These are phyloP conservation scores for Myrica gale DNA, from an alignment of 306 rosid genomes.

Conservation along the genomic window DNA sequence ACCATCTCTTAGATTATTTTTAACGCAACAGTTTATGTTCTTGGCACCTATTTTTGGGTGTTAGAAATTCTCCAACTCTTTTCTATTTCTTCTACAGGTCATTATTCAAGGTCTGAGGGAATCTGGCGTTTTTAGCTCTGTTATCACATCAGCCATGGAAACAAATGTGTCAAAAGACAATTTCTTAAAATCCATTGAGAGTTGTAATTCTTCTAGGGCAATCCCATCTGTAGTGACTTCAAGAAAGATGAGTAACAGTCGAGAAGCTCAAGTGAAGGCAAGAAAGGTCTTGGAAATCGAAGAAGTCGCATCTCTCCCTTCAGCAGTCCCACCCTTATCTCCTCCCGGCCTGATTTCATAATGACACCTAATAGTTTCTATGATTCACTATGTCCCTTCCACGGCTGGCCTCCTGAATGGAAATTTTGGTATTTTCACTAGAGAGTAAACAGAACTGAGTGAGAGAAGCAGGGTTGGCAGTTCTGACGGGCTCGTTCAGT, in stretches of 20 bases:
- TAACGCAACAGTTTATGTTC: background rate
- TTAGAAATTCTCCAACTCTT: slow-evolving; percentile 9
- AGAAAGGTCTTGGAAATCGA: slow-evolving; percentile 67
- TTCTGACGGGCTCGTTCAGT: slow-evolving; percentile 32
- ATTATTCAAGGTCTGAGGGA: slow-evolving; percentile 81
- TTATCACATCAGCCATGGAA: slow-evolving; percentile 62
- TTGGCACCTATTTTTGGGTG: background rate
- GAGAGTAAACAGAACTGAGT: slow-evolving; percentile 28
- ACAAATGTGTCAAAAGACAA: slow-evolving; percentile 54
- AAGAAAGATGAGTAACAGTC: slow-evolving; percentile 56
- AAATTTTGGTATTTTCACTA: background rate
- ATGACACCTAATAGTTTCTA: slow-evolving; percentile 19
- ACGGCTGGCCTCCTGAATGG: slow-evolving; percentile 29
- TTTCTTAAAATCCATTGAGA: slow-evolving; percentile 63
- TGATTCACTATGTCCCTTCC: slow-evolving; percentile 13
- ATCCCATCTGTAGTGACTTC: slow-evolving; percentile 40
- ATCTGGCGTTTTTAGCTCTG: slow-evolving; percentile 63
- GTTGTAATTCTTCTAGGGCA: slow-evolving; percentile 65
- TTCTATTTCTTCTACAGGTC: slow-evolving; percentile 45
- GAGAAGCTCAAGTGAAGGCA: slow-evolving; percentile 50
- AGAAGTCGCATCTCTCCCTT: slow-evolving; percentile 36
- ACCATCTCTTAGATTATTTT: slow-evolving; percentile 16
- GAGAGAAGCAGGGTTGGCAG: slow-evolving; percentile 39
- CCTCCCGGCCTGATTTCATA: slow-evolving; percentile 55
- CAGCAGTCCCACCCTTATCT: slow-evolving; percentile 78